phyloP scores from a whole-genome alignment of 2,329 filamentous ascomycete species.

The Bipolaris zeicola region DNA sequence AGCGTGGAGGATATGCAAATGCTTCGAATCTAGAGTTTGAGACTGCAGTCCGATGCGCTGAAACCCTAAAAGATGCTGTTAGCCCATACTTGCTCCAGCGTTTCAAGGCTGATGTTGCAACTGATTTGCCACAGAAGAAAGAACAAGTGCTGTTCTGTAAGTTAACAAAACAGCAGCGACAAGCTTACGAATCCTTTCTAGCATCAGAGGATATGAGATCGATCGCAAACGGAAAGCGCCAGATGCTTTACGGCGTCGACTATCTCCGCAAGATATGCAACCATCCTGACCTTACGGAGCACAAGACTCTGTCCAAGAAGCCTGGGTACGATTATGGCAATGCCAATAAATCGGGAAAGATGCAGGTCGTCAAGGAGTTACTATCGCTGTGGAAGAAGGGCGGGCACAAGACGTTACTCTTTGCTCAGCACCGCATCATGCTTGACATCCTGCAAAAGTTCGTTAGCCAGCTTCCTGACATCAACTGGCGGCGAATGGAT shows the following conservation, averaged over 20 bases:
- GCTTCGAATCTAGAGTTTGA: constrained; percentile 93
- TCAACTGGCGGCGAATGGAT: constrained; percentile 90
- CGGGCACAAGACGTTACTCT: constrained; percentile 93
- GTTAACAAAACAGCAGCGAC: constrained; percentile 77
- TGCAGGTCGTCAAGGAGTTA: constrained; percentile 90
- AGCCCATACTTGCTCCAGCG: constrained; percentile 91
- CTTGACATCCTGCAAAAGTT: constrained; percentile 90
- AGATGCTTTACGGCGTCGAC: constrained; percentile 88
- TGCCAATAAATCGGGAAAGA: constrained; percentile 83
- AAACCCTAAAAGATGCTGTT: constrained; percentile 91
- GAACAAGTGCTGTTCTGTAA: constrained; percentile 97
- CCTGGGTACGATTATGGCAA: constrained; percentile 77
- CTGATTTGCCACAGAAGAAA: constrained; percentile 92
- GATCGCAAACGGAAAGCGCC: constrained; percentile 74
- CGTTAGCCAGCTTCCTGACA: constrained; percentile 67
- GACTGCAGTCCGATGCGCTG: constrained; percentile 91
- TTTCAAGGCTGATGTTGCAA: constrained; percentile 90
- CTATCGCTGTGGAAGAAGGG: constrained; percentile 86
- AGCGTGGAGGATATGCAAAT: constrained; percentile 91
- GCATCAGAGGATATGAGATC: constrained; percentile 83
- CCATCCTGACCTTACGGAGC: constrained; percentile 86
- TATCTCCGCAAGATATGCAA: constrained; percentile 96
- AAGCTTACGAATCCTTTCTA: constrained; percentile 81
- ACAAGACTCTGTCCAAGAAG: constrained; percentile 63
- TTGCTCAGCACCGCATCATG: constrained; percentile 94